A percentile compares a stretch with the other conserved stretches of the same genome.
These are phyloP conservation scores for Kernera saxatilis DNA, from an alignment of 345 rosid genomes.

Conservation along the genomic window DNA sequence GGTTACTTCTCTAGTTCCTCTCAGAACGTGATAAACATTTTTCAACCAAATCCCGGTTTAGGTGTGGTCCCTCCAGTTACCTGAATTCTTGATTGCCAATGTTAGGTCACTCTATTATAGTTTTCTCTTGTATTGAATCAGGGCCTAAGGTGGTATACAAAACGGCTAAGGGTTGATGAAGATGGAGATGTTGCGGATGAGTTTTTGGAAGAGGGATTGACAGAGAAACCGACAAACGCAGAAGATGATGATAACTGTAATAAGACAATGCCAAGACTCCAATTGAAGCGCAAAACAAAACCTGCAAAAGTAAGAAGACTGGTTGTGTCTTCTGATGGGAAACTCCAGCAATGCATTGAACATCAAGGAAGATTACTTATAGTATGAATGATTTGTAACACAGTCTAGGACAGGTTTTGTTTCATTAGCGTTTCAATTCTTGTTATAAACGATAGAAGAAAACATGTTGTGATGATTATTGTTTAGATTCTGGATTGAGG, in stretches of 20 bases:
- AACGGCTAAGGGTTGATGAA: conserved; percentile 68
- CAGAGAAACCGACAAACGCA: neutral
- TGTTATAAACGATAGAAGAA: neutral
- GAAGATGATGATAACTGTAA: neutral
- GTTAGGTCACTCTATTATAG: neutral
- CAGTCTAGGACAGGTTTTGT: neutral
- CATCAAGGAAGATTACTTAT: conserved; percentile 28
- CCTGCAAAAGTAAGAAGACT: conserved; percentile 25
- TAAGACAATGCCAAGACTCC: conserved; percentile 1
- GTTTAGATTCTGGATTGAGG: neutral
- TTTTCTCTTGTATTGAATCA: conserved; percentile 19
- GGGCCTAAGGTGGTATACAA: conserved; percentile 90
- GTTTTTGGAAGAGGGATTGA: conserved; percentile 77
- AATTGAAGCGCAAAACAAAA: conserved; percentile 6
- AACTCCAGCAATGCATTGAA: conserved; percentile 33
- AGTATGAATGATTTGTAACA: conserved; percentile 7
- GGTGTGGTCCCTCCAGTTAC: no score
- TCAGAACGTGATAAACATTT: neutral
- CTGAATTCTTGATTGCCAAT: neutral
- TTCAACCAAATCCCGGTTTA: neutral
- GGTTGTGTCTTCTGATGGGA: conserved; percentile 31
- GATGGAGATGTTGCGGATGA: conserved; percentile 97
- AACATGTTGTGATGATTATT: neutral
- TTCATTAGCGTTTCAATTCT: neutral
- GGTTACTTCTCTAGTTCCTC: neutral